phyloP scores from a whole-genome alignment of 2,329 filamentous ascomycete genomes.

The Mariannaea sp. region DNA sequence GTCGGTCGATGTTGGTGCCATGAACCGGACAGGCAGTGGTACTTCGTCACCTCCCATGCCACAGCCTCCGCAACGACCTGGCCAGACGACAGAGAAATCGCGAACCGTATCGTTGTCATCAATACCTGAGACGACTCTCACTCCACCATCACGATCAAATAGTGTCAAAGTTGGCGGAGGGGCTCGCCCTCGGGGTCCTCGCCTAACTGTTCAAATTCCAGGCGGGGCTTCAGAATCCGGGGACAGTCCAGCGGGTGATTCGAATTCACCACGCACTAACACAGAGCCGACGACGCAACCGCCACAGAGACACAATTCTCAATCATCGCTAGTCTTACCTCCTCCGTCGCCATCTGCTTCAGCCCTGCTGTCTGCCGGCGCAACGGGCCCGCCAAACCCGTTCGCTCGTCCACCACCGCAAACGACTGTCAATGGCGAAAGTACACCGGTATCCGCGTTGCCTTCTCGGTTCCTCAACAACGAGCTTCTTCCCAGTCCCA shows the following conservation, averaged over 20 bases:
- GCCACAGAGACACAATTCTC: constrained; percentile 57
- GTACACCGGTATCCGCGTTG: constrained; percentile 87
- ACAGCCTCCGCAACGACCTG: constrained; percentile 53
- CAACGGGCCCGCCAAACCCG: constrained; percentile 90
- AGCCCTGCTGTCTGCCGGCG: constrained; percentile 85
- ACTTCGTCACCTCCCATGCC: constrained; percentile 62
- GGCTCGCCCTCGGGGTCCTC: constrained; percentile 75
- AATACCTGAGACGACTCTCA: constrained; percentile 66
- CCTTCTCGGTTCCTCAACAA: constrained; percentile 90
- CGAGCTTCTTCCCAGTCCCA: constrained; percentile 87
- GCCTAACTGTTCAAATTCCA: constrained; percentile 92
- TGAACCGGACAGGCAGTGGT: constrained; percentile 54
- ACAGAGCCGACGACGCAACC: constrained; percentile 62
- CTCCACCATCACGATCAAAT: constrained; percentile 77
- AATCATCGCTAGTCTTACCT: constrained; percentile 78
- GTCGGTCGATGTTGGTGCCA: constrained; percentile 66
- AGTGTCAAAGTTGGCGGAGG: constrained; percentile 67
- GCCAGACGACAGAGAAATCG: constrained; percentile 53
- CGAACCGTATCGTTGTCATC: constrained; percentile 62
- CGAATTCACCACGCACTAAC: constrained; percentile 65
- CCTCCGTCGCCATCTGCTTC: constrained; percentile 91
- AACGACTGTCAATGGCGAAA: constrained; percentile 56
- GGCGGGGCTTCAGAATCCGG: constrained; percentile 81
- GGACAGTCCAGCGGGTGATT: constrained; percentile 72
- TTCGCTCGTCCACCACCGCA: constrained; percentile 88